Evolutionary conservation across 2,329 filamentous ascomycete species (phyloP).

Genomic region (Colletotrichum endophyticum): DNA sequence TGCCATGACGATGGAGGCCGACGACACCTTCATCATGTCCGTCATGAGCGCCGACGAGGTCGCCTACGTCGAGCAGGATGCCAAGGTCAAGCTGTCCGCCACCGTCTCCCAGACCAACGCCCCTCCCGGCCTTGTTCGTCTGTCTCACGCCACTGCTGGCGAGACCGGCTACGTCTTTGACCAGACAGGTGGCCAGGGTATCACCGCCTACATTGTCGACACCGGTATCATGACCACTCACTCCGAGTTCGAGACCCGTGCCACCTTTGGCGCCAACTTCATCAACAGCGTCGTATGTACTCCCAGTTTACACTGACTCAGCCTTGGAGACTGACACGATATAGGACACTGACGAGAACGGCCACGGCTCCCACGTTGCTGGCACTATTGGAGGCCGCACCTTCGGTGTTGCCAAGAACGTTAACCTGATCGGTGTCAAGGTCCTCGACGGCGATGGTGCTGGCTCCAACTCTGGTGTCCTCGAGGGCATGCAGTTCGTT

Average conservation of each 20-base stretch:
- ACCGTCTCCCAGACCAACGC: slow-evolving; percentile 58
- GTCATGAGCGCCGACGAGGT: slow-evolving; percentile 56
- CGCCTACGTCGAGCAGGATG: slow-evolving; percentile 59
- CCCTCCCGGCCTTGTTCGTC: slow-evolving; percentile 56
- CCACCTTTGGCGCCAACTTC: slow-evolving; percentile 57
- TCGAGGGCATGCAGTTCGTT: slow-evolving; percentile 65
- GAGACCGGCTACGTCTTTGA: slow-evolving; percentile 55
- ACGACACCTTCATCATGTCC: slow-evolving; percentile 52
- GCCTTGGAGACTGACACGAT: neutral
- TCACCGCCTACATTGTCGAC: slow-evolving; percentile 69
- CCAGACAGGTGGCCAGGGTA: slow-evolving; percentile 54
- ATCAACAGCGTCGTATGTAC: slow-evolving; percentile 49
- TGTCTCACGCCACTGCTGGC: slow-evolving; percentile 49
- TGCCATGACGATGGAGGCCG: slow-evolving; percentile 57
- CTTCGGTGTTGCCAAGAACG: slow-evolving; percentile 67
- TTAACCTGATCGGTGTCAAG: slow-evolving; percentile 63
- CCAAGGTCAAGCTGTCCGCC: slow-evolving; percentile 46
- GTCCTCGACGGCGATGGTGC: slow-evolving; percentile 57
- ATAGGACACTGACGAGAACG: slow-evolving; percentile 60
- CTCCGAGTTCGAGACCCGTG: slow-evolving; percentile 60
- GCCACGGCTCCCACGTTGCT: slow-evolving; percentile 69
- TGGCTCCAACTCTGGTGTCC: slow-evolving; percentile 56
- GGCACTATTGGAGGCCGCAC: slow-evolving; percentile 66
- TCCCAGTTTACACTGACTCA: neutral
- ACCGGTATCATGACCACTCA: slow-evolving; percentile 66